These are phyloP conservation scores for Vaccinium macrocarpon DNA, from an alignment of 148 eudicot genomes.

Conservation along the genomic window DNA sequence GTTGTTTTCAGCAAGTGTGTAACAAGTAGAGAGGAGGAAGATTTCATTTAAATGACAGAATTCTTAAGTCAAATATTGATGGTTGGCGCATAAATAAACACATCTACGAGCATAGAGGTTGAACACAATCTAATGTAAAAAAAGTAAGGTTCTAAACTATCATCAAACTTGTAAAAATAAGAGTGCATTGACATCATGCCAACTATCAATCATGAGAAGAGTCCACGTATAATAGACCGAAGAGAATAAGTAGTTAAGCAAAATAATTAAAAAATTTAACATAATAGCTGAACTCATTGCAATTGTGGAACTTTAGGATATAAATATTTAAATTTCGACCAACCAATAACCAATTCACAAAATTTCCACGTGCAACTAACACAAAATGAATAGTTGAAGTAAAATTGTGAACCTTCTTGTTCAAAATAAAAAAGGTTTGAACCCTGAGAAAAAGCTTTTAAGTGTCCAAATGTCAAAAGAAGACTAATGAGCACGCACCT, in stretches of 20 bases:
- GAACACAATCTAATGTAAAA: background rate
- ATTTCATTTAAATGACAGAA: background rate
- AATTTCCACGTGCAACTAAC: background rate
- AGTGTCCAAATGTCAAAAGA: background rate
- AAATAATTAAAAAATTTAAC: background rate
- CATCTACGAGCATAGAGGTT: background rate
- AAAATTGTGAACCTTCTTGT: background rate
- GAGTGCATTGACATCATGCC: background rate
- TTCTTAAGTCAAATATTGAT: background rate
- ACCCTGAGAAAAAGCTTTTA: background rate
- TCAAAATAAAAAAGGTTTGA: background rate
- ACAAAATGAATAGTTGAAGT: background rate
- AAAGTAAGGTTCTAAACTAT: background rate
- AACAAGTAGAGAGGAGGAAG: background rate
- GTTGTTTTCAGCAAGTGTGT: background rate
- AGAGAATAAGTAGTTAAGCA: background rate
- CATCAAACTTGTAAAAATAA: background rate
- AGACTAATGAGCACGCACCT: constrained; percentile 42
- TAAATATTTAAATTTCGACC: background rate
- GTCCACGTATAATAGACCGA: background rate
- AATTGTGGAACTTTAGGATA: background rate
- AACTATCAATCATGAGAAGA: background rate
- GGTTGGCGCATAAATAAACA: background rate
- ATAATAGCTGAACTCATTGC: background rate
- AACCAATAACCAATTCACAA: background rate